Evolutionary conservation across 257 asterid species (phyloP).

Genomic region (Solanum sitiens): DNA sequence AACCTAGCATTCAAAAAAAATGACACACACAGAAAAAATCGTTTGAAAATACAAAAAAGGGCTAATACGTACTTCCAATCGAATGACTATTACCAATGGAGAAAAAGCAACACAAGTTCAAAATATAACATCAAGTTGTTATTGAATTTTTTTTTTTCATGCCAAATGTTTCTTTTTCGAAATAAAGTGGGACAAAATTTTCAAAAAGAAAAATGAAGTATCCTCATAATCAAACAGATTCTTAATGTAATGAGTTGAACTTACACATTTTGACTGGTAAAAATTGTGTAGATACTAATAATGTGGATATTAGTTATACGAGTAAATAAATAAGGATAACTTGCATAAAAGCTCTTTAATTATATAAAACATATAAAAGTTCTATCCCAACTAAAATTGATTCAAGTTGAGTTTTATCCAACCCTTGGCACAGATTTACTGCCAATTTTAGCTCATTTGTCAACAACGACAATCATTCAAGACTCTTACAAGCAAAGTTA

Average conservation of each 20-base stretch:
- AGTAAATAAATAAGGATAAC: not conserved
- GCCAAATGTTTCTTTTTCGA: too few relatives aligned
- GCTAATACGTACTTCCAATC: too few relatives aligned
- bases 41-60: too few relatives aligned
- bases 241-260: not conserved
- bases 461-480: not conserved
- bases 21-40: too few relatives aligned
- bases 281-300: not conserved
- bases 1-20: too few relatives aligned
- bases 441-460: not conserved
- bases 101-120: too few relatives aligned
- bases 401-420: not conserved
- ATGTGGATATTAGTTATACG: too few relatives aligned
- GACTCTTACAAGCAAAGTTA: not conserved
- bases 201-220: not conserved
- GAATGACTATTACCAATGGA: too few relatives aligned
- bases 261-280: not conserved
- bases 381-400: not conserved
- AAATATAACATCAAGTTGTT: too few relatives aligned
- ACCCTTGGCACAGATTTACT: not conserved
- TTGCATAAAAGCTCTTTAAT: not conserved
- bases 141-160: too few relatives aligned
- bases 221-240: not conserved
- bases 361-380: not conserved
- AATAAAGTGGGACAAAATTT: too few relatives aligned